These are phyloP conservation scores for Conoideocrella luteorostrata DNA, from an alignment of 2,329 filamentous ascomycete species.

Conservation along the genomic window DNA sequence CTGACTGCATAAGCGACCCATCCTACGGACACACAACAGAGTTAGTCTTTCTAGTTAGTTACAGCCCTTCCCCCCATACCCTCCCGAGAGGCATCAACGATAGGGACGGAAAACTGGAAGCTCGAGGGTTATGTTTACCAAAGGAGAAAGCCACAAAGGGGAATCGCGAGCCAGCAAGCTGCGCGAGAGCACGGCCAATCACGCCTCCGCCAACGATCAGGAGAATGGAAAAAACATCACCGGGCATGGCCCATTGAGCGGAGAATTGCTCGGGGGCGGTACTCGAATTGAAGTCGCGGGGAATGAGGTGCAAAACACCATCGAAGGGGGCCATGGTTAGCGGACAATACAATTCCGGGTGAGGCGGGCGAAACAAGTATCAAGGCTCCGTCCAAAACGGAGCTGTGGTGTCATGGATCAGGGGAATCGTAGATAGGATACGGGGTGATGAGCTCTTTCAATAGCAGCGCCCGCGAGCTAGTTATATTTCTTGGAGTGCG, in stretches of 20 bases:
- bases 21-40: slow-evolving; percentile 10
- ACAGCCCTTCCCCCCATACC: too few species aligned
- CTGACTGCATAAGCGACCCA: slow-evolving; percentile 20
- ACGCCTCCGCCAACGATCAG: slow-evolving; percentile 30
- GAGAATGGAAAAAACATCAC: slow-evolving; percentile 23
- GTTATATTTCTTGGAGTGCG: too few species aligned
- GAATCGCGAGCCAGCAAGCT: slow-evolving; percentile 18
- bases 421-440: too few species aligned
- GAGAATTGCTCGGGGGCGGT: not conserved
- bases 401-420: too few species aligned
- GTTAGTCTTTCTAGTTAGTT: not conserved
- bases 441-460: too few species aligned
- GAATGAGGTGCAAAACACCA: not conserved
- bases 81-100: too few species aligned
- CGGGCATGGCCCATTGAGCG: slow-evolving; percentile 9
- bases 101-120: too few species aligned
- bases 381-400: too few species aligned
- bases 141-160: slow-evolving; percentile 27
- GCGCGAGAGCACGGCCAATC: slow-evolving; percentile 24
- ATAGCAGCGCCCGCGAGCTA: too few species aligned
- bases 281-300: not conserved
- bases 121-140: too few species aligned
- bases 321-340: not conserved
- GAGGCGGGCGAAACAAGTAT: too few species aligned
- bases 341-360: too few species aligned